Evolutionary conservation across 495 filamentous ascomycete genomes (phyloP).

Genomic region (Penicillium diatomitis): DNA sequence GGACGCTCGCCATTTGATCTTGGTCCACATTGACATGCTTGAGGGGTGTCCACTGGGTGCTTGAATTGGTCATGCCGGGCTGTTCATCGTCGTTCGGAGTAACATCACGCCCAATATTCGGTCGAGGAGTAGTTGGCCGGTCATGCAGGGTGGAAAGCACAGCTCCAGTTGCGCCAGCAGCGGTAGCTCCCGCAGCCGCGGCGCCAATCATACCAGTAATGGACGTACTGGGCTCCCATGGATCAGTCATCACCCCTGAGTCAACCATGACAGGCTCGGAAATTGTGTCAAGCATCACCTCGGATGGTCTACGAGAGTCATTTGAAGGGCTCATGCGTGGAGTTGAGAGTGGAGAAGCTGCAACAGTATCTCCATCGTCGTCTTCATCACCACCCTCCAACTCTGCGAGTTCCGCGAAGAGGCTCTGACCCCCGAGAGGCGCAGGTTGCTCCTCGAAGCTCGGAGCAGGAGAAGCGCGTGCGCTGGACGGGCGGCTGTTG

Average conservation of each 20-base stretch:
- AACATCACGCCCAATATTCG: conserved; percentile 12
- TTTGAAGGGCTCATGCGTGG: conserved; percentile 36
- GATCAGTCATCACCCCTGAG: conserved; percentile 81
- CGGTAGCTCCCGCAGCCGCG: conserved; percentile 1
- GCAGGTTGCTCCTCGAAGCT: conserved; percentile 37
- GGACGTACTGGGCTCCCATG: conserved; percentile 32
- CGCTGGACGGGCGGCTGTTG: conserved; percentile 38
- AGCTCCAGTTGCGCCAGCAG: conserved; percentile 1
- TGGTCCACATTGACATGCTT: conserved; percentile 14
- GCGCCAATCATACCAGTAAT: background rate
- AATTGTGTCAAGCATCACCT: conserved; percentile 17
- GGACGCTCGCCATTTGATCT: conserved; percentile 25
- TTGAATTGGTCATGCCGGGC: conserved; percentile 23
- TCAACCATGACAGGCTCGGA: conserved; percentile 58
- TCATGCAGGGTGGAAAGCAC: background rate
- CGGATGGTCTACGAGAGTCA: conserved; percentile 32
- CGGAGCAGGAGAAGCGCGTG: conserved; percentile 42
- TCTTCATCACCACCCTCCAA: conserved; percentile 56
- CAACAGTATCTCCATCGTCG: conserved; percentile 43
- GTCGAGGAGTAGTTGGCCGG: conserved; percentile 17
- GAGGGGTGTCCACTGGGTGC: conserved; percentile 30
- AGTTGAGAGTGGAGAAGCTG: conserved; percentile 43
- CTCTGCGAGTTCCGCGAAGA: conserved; percentile 84
- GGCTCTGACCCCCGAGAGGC: conserved; percentile 58
- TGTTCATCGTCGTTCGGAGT: conserved; percentile 8